phyloP scores from a whole-genome alignment of 495 filamentous ascomycete species.

The Cudoniella acicularis region DNA sequence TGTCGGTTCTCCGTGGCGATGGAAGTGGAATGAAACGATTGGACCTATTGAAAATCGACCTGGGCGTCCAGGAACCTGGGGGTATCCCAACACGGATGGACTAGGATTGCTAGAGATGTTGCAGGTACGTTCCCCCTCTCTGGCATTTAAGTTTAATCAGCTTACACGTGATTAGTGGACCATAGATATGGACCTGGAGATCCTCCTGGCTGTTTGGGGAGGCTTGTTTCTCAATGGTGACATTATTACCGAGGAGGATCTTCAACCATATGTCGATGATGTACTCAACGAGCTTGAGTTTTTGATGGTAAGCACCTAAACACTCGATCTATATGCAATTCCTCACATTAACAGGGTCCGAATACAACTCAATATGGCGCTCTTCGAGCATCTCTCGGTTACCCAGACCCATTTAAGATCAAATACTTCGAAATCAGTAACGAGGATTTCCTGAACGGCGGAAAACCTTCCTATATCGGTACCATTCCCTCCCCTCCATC shows the following conservation, averaged over 20 bases:
- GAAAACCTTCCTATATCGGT: conserved; percentile 30
- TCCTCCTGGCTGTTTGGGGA: conserved; percentile 45
- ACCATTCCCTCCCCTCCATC: not conserved
- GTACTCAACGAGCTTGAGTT: conserved; percentile 30
- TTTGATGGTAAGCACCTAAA: not conserved
- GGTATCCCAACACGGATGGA: conserved; percentile 48
- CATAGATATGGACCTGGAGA: conserved; percentile 47
- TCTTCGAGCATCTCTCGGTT: not conserved
- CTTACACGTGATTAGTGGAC: conserved; percentile 35
- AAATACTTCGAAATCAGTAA: conserved; percentile 33
- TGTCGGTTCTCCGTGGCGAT: conserved; percentile 32
- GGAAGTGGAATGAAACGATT: conserved; percentile 54
- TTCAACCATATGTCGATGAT: conserved; percentile 22
- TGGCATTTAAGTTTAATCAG: conserved; percentile 7
- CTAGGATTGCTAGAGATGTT: conserved; percentile 30
- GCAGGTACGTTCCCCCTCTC: conserved; percentile 23
- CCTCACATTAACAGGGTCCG: not conserved
- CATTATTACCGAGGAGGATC: conserved; percentile 21
- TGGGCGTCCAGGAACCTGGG: conserved; percentile 44
- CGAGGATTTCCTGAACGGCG: conserved; percentile 44
- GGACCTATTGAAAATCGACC: conserved; percentile 46
- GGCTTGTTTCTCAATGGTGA: conserved; percentile 41
- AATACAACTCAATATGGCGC: not conserved
- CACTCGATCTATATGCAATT: not conserved
- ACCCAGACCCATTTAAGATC: not conserved